These are phyloP conservation scores for Plasmopara muralis DNA, from an alignment of 352 stramenopile species.

Conservation along the genomic window DNA sequence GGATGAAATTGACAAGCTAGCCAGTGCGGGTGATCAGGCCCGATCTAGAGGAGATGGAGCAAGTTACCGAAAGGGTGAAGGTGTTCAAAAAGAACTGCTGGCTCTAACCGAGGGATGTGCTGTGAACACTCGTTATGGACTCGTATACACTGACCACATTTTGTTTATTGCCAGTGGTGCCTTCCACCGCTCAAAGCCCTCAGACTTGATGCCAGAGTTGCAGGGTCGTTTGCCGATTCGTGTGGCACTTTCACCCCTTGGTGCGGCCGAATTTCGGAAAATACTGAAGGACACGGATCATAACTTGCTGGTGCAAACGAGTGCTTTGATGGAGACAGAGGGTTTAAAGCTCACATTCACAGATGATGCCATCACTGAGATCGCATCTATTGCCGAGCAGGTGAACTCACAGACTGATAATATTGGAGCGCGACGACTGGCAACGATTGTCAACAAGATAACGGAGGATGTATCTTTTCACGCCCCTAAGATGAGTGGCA, in stretches of 20 bases:
- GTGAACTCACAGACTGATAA: slow-evolving; percentile 97
- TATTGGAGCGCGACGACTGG: slow-evolving; percentile 95
- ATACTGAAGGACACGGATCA: slow-evolving; percentile 95
- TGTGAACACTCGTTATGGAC: slow-evolving; percentile 87
- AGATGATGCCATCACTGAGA: slow-evolving; percentile 95
- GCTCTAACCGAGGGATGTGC: slow-evolving; percentile 97
- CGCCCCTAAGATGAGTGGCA: slow-evolving; percentile 84
- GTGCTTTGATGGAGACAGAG: slow-evolving; percentile 95
- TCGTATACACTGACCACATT: slow-evolving; percentile 99
- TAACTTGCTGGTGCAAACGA: slow-evolving; percentile 96
- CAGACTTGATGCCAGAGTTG: slow-evolving; percentile 96
- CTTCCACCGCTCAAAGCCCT: slow-evolving; percentile 96
- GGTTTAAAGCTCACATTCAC: slow-evolving; percentile 92
- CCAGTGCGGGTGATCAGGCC: slow-evolving; percentile 76
- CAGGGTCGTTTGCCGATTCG: slow-evolving; percentile 97
- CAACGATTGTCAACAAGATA: slow-evolving; percentile 96
- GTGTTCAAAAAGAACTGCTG: slow-evolving; percentile 97
- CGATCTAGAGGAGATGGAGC: slow-evolving; percentile 67
- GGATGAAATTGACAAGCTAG: slow-evolving; percentile 99
- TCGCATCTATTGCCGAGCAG: slow-evolving; percentile 90
- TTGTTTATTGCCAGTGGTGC: slow-evolving; percentile 96
- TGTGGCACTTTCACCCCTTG: slow-evolving; percentile 95
- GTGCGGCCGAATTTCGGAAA: slow-evolving; percentile 95
- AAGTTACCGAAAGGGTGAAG: slow-evolving; percentile 89
- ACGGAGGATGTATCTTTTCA: slow-evolving; percentile 98